Conservation (phyloP, 2,329 filamentous ascomycete genomes). For the Ophiostoma tasmaniense region DNA sequence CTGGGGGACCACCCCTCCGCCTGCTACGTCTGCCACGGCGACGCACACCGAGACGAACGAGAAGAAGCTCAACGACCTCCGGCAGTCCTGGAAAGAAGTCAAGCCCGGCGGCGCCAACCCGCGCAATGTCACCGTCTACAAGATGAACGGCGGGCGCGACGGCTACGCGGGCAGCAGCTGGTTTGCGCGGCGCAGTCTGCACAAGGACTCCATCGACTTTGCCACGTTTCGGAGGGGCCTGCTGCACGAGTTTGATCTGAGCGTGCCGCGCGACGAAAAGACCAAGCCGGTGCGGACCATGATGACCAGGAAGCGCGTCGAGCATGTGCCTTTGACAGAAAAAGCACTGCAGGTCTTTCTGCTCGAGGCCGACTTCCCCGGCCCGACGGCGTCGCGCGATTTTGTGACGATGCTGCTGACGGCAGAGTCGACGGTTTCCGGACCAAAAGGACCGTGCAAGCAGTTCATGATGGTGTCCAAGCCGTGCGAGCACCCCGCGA, state of each 20-base stretch:
- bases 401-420: slow-evolving; percentile 69
- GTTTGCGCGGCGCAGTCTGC: slow-evolving; percentile 80
- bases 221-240: slow-evolving; percentile 69
- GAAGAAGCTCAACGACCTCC: slow-evolving; percentile 40
- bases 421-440: slow-evolving; percentile 16
- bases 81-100: slow-evolving; percentile 79
- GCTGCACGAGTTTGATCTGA: slow-evolving; percentile 60
- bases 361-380: slow-evolving; percentile 81
- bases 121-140: slow-evolving; percentile 68
- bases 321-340: slow-evolving; percentile 37
- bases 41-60: too few relatives aligned
- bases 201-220: slow-evolving; percentile 50
- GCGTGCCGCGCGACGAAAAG: slow-evolving; percentile 52
- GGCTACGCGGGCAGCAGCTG: slow-evolving; percentile 79
- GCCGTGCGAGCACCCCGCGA: slow-evolving; percentile 69
- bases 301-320: slow-evolving; percentile 68
- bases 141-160: slow-evolving; percentile 29
- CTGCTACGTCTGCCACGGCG: not conserved
- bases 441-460: slow-evolving; percentile 37
- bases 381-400: slow-evolving; percentile 78
- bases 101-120: slow-evolving; percentile 67
- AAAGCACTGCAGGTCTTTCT: slow-evolving; percentile 55
- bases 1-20: slow-evolving; percentile 1
- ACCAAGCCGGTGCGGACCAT: slow-evolving; percentile 75
- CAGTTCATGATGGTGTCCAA: slow-evolving; percentile 84